phyloP scores from a whole-genome alignment of 345 rosid species.

The Sonneratia alba region DNA sequence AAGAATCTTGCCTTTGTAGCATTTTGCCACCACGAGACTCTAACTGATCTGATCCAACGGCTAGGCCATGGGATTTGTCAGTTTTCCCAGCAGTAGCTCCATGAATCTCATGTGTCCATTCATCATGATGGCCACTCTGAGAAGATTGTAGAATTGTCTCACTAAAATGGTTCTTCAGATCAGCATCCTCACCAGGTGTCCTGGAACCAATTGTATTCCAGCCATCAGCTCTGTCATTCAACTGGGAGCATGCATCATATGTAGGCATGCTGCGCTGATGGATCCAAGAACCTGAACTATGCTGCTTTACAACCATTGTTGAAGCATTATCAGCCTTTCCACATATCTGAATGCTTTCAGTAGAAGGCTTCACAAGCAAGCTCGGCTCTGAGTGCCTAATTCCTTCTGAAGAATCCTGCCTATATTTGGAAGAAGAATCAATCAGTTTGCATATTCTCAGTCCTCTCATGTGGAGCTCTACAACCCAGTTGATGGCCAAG shows the following conservation, averaged over 20 bases:
- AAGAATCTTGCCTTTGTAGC: slow-evolving; percentile 30
- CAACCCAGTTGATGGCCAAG: slow-evolving; percentile 24
- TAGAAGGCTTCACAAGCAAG: slow-evolving; percentile 33
- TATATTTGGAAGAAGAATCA: slow-evolving; percentile 24
- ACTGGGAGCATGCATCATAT: slow-evolving; percentile 22
- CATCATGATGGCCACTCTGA: slow-evolving; percentile 15
- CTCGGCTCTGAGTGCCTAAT: slow-evolving; percentile 33
- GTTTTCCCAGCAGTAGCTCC: slow-evolving; percentile 26
- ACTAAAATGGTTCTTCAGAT: slow-evolving; percentile 21
- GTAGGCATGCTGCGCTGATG: slow-evolving; percentile 20
- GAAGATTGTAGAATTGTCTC: slow-evolving; percentile 28
- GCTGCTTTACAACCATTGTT: slow-evolving; percentile 26
- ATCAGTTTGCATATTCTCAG: slow-evolving; percentile 30
- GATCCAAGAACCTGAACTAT: slow-evolving; percentile 25
- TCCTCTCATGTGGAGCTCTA: slow-evolving; percentile 26
- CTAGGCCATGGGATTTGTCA: slow-evolving; percentile 27
- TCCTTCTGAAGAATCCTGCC: slow-evolving; percentile 31
- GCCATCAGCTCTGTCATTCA: slow-evolving; percentile 27
- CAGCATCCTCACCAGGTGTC: slow-evolving; percentile 11
- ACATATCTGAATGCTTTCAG: slow-evolving; percentile 28
- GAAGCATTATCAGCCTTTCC: slow-evolving; percentile 31
- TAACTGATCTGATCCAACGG: slow-evolving; percentile 22
- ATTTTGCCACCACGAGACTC: slow-evolving; percentile 20
- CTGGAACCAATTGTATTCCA: slow-evolving; percentile 34
- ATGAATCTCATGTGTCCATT: slow-evolving; percentile 17